Evolutionary conservation across 805 yeast genomes (phyloP).

Genomic region (Crinitomyces ghanaensis): DNA sequence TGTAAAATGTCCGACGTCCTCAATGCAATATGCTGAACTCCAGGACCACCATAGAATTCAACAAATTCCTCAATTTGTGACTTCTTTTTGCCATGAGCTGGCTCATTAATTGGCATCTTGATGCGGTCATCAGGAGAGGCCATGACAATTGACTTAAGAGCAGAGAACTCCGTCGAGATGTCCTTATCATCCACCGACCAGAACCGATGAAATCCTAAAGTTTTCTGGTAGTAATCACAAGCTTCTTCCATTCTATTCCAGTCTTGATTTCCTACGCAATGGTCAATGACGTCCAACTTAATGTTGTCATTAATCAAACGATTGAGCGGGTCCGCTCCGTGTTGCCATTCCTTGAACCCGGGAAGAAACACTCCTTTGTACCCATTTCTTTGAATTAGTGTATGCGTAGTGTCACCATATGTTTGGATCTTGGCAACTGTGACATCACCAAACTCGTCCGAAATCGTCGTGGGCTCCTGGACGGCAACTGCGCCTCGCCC

Average conservation of each 20-base stretch:
- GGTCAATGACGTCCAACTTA: slow-evolving; percentile 45
- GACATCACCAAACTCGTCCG: slow-evolving; percentile 42
- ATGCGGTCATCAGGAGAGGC: slow-evolving; percentile 51
- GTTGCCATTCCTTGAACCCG: slow-evolving; percentile 25
- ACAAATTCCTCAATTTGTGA: slow-evolving; percentile 78
- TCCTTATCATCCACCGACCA: slow-evolving; percentile 81
- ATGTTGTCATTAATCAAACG: slow-evolving; percentile 27
- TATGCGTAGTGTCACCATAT: slow-evolving; percentile 58
- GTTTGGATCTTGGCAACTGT: slow-evolving; percentile 40
- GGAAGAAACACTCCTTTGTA: slow-evolving; percentile 42
- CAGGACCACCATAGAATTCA: slow-evolving; percentile 67
- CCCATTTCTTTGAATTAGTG: slow-evolving; percentile 41
- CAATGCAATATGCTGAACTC: slow-evolving; percentile 75
- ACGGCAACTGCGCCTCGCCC: slow-evolving; percentile 39
- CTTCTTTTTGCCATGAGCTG: slow-evolving; percentile 52
- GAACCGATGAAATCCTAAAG: slow-evolving; percentile 63
- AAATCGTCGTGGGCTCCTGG: slow-evolving; percentile 17
- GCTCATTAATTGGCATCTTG: slow-evolving; percentile 80
- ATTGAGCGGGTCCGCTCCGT: slow-evolving; percentile 16
- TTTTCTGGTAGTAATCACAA: slow-evolving; percentile 47
- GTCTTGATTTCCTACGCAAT: slow-evolving; percentile 67
- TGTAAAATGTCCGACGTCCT: slow-evolving; percentile 48
- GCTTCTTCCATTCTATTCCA: slow-evolving; percentile 55
- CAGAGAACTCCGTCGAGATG: slow-evolving; percentile 57
- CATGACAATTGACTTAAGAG: slow-evolving; percentile 68